Evolutionary conservation across 2,329 filamentous ascomycete genomes (phyloP).

Genomic region (Microcyclospora tardicrescens): DNA sequence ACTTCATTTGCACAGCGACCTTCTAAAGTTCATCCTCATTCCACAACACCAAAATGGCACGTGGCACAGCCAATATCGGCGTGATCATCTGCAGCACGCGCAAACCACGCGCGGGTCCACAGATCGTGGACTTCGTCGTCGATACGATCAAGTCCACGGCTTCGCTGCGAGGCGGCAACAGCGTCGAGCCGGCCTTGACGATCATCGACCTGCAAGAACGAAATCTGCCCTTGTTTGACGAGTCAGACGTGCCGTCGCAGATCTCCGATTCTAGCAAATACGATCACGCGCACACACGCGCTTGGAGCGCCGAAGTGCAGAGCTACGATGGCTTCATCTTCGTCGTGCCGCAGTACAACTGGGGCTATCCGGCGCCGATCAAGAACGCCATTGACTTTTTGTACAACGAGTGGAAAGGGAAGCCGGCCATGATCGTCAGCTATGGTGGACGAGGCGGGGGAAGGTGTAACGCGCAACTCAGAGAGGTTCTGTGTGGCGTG

Average conservation of each 20-base stretch:
- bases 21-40: too few relatives aligned
- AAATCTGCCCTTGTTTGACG: conserved; percentile 35
- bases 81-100: conserved; percentile 1
- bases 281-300: conserved; percentile 29
- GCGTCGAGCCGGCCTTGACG: neutral
- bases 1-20: too few relatives aligned
- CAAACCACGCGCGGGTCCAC: neutral
- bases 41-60: too few relatives aligned
- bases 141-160: neutral
- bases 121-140: conserved; percentile 1
- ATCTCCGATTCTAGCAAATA: conserved; percentile 20
- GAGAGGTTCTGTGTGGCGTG: neutral
- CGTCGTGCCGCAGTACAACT: conserved; percentile 46
- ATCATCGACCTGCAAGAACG: conserved; percentile 27
- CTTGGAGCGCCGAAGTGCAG: conserved; percentile 34
- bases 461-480: neutral
- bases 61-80: neutral
- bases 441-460: conserved; percentile 39
- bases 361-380: conserved; percentile 38
- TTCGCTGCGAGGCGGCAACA: neutral
- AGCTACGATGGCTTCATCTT: conserved; percentile 37
- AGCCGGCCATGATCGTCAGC: conserved; percentile 40
- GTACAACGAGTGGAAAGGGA: conserved; percentile 44
- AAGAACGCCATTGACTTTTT: conserved; percentile 54
- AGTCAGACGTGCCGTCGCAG: conserved; percentile 27